These are phyloP conservation scores for Aspergillus aculeatinus DNA, from an alignment of 2,329 filamentous ascomycete genomes.

Conservation along the genomic window DNA sequence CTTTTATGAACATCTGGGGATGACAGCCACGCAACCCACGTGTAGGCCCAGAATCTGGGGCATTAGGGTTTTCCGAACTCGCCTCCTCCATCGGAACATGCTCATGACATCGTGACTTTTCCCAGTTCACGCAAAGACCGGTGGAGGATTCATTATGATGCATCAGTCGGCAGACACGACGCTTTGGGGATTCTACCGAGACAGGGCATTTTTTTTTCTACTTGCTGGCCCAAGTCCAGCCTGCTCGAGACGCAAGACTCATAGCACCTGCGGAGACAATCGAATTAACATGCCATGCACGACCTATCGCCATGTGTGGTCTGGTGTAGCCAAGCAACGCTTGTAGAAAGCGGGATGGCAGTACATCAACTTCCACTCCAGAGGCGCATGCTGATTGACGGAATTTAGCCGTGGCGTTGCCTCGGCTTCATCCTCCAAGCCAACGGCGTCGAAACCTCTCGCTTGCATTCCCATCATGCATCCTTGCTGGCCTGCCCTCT, in stretches of 20 bases:
- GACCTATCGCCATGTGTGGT: slow-evolving; percentile 6
- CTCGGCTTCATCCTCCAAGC: slow-evolving; percentile 18
- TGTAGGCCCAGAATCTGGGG: slow-evolving; percentile 1
- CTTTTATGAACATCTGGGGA: slow-evolving; percentile 26
- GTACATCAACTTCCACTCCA: background rate
- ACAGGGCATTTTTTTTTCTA: background rate
- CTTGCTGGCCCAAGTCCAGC: background rate
- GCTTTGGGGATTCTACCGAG: background rate
- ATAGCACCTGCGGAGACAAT: slow-evolving; percentile 2
- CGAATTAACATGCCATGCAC: slow-evolving; percentile 7
- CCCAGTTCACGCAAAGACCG: slow-evolving; percentile 3
- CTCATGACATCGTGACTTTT: background rate
- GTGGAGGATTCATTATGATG: background rate
- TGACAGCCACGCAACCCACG: slow-evolving; percentile 17
- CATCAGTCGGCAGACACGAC: background rate
- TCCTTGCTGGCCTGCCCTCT: background rate
- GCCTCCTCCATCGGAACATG: background rate
- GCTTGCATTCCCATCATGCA: background rate
- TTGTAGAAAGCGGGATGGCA: slow-evolving; percentile 16
- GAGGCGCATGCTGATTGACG: slow-evolving; percentile 22
- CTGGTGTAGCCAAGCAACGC: slow-evolving; percentile 8
- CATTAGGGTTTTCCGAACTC: background rate
- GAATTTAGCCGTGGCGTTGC: slow-evolving; percentile 19
- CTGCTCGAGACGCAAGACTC: background rate
- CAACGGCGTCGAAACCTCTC: slow-evolving; percentile 11